phyloP scores from a whole-genome alignment of 805 yeast genomes.

The Candida qinlingensis region DNA sequence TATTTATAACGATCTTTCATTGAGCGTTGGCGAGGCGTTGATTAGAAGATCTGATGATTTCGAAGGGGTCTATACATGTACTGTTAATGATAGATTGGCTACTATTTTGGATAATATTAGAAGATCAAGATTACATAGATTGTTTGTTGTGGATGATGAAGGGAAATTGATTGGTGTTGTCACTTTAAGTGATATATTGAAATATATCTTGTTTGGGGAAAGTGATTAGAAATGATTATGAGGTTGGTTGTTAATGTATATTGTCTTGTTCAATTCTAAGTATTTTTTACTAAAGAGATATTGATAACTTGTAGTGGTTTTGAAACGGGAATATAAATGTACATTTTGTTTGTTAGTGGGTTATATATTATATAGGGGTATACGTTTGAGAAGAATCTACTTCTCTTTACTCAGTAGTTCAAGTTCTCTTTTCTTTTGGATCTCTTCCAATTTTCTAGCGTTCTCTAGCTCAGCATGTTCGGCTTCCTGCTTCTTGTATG shows the following conservation, averaged over 20 bases:
- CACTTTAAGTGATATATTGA: constrained; percentile 85
- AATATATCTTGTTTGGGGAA: constrained; percentile 70
- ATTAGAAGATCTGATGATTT: constrained; percentile 92
- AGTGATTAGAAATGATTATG: constrained; percentile 4
- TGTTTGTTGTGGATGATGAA: constrained; percentile 84
- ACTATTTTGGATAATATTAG: constrained; percentile 91
- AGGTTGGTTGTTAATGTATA: not conserved
- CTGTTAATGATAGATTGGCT: constrained; percentile 76
- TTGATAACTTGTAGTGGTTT: no score
- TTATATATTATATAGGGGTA: no score
- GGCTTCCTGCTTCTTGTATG: constrained; percentile 2
- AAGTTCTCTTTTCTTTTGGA: not conserved
- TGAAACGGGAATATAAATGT: no score
- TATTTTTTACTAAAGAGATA: no score
- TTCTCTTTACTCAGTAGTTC: not conserved
- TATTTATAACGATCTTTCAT: constrained; percentile 79
- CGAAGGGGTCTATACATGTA: constrained; percentile 96
- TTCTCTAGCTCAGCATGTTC: constrained; percentile 4
- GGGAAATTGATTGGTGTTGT: constrained; percentile 78
- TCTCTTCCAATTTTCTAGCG: not conserved
- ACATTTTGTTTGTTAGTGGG: no score
- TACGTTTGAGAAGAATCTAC: no score
- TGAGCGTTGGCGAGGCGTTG: constrained; percentile 93
- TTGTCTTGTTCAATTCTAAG: no score
- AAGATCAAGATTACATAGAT: constrained; percentile 83